Conservation (phyloP, 768 basidiomycete genomes). For the Hypholoma sublateritium region DNA sequence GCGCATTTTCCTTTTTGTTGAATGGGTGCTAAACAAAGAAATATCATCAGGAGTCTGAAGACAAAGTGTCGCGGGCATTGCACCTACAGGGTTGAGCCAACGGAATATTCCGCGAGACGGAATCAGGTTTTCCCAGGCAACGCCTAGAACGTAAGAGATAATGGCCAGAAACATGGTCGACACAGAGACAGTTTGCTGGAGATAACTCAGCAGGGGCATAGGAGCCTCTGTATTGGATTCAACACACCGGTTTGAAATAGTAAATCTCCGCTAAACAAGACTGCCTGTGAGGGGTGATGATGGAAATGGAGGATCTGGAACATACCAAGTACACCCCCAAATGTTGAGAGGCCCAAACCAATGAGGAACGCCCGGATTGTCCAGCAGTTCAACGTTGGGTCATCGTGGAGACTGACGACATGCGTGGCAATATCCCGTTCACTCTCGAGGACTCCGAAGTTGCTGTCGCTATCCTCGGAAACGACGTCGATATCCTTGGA, state of each 20-base stretch:
- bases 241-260: slow-evolving; percentile 56
- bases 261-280: slow-evolving; percentile 48
- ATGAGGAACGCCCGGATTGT: slow-evolving; percentile 47
- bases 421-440: slow-evolving; percentile 49
- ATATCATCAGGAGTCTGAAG: not conserved
- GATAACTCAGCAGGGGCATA: not conserved
- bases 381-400: slow-evolving; percentile 44
- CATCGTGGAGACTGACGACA: slow-evolving; percentile 46
- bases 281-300: not conserved
- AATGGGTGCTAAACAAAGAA: slow-evolving; percentile 44
- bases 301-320: not conserved
- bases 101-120: slow-evolving; percentile 45
- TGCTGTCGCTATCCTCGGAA: slow-evolving; percentile 24
- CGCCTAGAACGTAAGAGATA: slow-evolving; percentile 50
- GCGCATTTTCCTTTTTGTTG: slow-evolving; percentile 61
- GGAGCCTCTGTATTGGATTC: not conserved
- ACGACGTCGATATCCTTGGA: slow-evolving; percentile 35
- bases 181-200: slow-evolving; percentile 49
- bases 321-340: slow-evolving; percentile 50
- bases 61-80: not conserved
- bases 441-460: slow-evolving; percentile 35
- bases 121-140: slow-evolving; percentile 43
- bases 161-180: slow-evolving; percentile 56
- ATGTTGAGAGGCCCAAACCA: slow-evolving; percentile 44
- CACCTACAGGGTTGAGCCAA: slow-evolving; percentile 50